Conservation (phyloP, 148 eudicot genomes). For the Heliosperma pusillum region DNA sequence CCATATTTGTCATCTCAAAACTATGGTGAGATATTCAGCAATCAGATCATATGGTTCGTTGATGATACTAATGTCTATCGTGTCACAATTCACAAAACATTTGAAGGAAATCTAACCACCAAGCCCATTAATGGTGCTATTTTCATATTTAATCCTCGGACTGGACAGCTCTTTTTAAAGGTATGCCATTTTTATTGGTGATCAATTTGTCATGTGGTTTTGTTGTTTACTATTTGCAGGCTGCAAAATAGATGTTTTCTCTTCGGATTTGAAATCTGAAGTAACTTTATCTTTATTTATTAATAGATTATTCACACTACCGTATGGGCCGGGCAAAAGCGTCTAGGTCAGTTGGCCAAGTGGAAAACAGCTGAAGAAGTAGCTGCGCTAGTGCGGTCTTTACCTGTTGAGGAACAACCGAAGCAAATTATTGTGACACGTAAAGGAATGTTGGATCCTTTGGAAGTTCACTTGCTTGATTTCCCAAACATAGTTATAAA, state of each 20-base stretch:
- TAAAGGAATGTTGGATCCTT: constrained; percentile 98
- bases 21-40: constrained; percentile 97
- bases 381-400: constrained; percentile 90
- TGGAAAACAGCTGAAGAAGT: constrained; percentile 99
- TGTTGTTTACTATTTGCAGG: not conserved
- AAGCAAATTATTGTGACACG: constrained; percentile 98
- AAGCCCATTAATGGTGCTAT: constrained; percentile 99
- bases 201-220: not conserved
- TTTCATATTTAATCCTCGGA: constrained; percentile 93
- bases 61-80: constrained; percentile 99
- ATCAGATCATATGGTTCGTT: constrained; percentile 98
- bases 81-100: constrained; percentile 96
- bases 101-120: constrained; percentile 97
- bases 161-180: constrained; percentile 95
- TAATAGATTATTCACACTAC: constrained; percentile 95
- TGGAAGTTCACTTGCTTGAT: constrained; percentile 96
- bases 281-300: constrained; percentile 9
- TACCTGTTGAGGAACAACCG: constrained; percentile 98
- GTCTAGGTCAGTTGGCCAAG: constrained; percentile 98
- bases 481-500: constrained; percentile 96
- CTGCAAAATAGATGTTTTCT: not conserved
- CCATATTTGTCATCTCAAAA: constrained; percentile 97
- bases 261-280: not conserved
- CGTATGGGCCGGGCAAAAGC: constrained; percentile 99
- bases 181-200: constrained; percentile 31